These are phyloP conservation scores for Mycena indigotica DNA, from an alignment of 768 basidiomycete genomes.

Conservation along the genomic window DNA sequence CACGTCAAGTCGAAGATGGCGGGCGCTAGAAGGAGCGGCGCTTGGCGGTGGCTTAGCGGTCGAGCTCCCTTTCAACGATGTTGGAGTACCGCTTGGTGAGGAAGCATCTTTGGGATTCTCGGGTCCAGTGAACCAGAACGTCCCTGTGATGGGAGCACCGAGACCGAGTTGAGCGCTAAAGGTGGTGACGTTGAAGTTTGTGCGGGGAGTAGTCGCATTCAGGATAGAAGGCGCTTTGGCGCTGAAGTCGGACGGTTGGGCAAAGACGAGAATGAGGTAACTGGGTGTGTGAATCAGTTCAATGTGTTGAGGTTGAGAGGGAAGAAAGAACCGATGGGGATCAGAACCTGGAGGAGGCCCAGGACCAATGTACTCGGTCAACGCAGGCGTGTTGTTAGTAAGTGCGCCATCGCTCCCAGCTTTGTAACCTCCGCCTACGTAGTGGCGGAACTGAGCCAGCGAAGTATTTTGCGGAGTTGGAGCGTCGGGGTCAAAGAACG, in stretches of 20 bases:
- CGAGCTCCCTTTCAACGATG: too few species aligned
- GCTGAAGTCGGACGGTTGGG: conserved; percentile 26
- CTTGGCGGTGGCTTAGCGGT: too few species aligned
- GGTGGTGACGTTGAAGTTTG: conserved; percentile 41
- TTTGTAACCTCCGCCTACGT: conserved; percentile 42
- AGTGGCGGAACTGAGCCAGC: conserved; percentile 42
- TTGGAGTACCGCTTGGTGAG: neutral
- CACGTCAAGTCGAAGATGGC: too few species aligned
- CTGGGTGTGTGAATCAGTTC: conserved; percentile 7
- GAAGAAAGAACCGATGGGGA: conserved; percentile 42
- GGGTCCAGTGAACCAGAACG: conserved; percentile 45
- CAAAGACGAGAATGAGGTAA: conserved; percentile 28
- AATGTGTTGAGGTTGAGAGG: neutral
- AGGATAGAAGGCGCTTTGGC: conserved; percentile 26
- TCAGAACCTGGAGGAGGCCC: conserved; percentile 43
- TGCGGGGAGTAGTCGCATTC: conserved; percentile 36
- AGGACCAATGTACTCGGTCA: conserved; percentile 43
- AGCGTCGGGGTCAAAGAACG: conserved; percentile 47
- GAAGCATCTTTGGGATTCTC: conserved; percentile 23
- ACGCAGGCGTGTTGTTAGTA: conserved; percentile 40
- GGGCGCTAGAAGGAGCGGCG: too few species aligned
- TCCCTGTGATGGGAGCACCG: conserved; percentile 42
- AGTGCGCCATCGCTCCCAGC: conserved; percentile 33
- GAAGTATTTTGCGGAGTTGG: conserved; percentile 42
- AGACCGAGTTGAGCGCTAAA: conserved; percentile 38